A percentile compares a stretch with the other conserved stretches of the same genome.
These are phyloP conservation scores for Taxawa tesnikishii DNA, from an alignment of 2,329 filamentous ascomycete genomes.

Conservation along the genomic window DNA sequence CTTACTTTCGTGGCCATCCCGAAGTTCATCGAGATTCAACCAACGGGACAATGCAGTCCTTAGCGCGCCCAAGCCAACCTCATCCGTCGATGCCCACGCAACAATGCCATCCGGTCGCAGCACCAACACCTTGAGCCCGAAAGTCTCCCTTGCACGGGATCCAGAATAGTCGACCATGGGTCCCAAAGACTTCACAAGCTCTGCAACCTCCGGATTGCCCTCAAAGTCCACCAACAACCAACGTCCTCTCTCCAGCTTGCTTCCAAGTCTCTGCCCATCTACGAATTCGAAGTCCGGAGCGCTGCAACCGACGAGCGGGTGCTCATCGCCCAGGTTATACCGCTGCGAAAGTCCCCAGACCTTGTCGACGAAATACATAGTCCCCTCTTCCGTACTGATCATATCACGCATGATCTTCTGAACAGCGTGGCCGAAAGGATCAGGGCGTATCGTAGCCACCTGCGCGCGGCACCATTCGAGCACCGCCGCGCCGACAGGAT, in stretches of 20 bases:
- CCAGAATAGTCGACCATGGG: background rate
- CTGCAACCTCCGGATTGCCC: background rate
- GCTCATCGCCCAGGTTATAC: slow-evolving; percentile 2
- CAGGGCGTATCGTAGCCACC: background rate
- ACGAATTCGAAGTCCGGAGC: slow-evolving; percentile 22
- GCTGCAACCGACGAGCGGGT: slow-evolving; percentile 23
- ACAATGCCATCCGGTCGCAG: slow-evolving; percentile 1
- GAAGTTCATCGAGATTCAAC: too few relatives aligned
- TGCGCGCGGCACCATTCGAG: background rate
- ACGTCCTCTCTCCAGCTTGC: background rate
- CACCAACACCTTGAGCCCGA: background rate
- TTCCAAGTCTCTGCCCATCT: slow-evolving; percentile 4
- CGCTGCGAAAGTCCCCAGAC: background rate
- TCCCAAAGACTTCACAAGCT: background rate
- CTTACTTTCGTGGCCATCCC: too few relatives aligned
- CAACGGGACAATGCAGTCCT: too few relatives aligned
- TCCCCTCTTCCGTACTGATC: background rate
- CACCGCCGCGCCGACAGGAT: slow-evolving; percentile 13
- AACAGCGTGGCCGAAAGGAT: background rate
- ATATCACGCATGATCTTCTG: background rate
- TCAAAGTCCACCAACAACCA: background rate
- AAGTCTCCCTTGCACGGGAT: background rate
- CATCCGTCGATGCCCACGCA: background rate
- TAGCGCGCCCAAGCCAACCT: too few relatives aligned
- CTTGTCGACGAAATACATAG: background rate